These are phyloP conservation scores for Caryopteris hybrid DNA, from an alignment of 305 asterid genomes.

Conservation along the genomic window DNA sequence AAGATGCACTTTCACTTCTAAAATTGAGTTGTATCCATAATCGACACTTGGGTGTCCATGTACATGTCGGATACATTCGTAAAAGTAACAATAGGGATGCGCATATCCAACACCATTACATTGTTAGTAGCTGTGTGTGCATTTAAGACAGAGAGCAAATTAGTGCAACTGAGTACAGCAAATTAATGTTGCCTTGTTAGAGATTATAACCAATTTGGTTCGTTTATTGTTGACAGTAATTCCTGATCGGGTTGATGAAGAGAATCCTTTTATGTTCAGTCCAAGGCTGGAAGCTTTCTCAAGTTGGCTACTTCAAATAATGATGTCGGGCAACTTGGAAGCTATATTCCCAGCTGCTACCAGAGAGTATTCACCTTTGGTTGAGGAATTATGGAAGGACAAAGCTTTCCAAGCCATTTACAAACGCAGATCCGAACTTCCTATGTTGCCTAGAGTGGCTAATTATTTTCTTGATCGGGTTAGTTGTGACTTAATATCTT, in stretches of 20 bases:
- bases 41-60: too few relatives aligned
- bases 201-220: neutral
- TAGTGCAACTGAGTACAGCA: too few relatives aligned
- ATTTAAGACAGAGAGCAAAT: too few relatives aligned
- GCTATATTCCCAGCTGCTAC: slow-evolving; percentile 85
- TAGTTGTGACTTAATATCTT: too few relatives aligned
- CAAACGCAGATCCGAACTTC: slow-evolving; percentile 62
- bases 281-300: slow-evolving; percentile 62
- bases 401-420: slow-evolving; percentile 75
- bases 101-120: too few relatives aligned
- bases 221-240: slow-evolving; percentile 30
- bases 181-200: too few relatives aligned
- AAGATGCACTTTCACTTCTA: too few relatives aligned
- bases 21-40: too few relatives aligned
- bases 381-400: slow-evolving; percentile 76
- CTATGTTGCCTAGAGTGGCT: slow-evolving; percentile 64
- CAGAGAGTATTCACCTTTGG: slow-evolving; percentile 60
- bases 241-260: slow-evolving; percentile 37
- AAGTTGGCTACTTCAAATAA: slow-evolving; percentile 67
- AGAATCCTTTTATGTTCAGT: slow-evolving; percentile 42
- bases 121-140: too few relatives aligned
- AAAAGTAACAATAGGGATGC: too few relatives aligned
- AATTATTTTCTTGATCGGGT: slow-evolving; percentile 78
- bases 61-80: too few relatives aligned
- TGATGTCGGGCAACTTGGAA: slow-evolving; percentile 74